Evolutionary conservation across 2,329 filamentous ascomycete species (phyloP).

Genomic region (Cytospora piceicola): DNA sequence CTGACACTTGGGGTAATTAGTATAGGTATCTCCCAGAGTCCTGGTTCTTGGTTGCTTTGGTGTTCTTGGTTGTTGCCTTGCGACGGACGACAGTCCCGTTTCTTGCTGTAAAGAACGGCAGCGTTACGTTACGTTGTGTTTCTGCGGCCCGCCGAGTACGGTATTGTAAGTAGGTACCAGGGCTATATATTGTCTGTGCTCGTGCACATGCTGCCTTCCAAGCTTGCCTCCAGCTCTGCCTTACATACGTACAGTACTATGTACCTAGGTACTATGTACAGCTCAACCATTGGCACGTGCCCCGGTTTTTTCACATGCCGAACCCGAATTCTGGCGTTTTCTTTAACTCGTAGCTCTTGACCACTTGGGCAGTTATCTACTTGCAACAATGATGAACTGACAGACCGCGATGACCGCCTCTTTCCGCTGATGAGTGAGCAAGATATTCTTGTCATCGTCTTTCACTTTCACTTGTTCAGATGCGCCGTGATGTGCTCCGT

Average conservation of each 20-base stretch:
- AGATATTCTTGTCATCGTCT: neutral
- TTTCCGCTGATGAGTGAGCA: neutral
- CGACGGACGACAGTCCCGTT: too few species aligned
- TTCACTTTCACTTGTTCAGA: neutral
- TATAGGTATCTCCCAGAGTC: too few species aligned
- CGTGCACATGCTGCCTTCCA: neutral
- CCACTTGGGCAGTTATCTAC: too few species aligned
- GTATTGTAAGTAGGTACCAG: neutral
- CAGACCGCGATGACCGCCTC: neutral
- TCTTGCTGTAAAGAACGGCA: too few species aligned
- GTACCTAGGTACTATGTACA: too few species aligned
- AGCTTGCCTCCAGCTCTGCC: too few species aligned
- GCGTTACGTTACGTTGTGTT: too few species aligned
- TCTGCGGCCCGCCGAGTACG: too few species aligned
- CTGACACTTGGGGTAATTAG: too few species aligned
- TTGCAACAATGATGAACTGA: neutral
- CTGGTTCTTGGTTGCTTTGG: too few species aligned
- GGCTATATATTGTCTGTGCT: neutral
- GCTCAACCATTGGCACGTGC: neutral
- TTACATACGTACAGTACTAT: too few species aligned
- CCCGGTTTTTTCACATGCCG: constrained; percentile 3
- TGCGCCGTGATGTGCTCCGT: constrained; percentile 1
- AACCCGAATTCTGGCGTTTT: neutral
- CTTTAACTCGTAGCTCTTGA: neutral
- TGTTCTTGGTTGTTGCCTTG: too few species aligned